phyloP scores from a whole-genome alignment of 2,329 filamentous ascomycete species.

The Cladosporium sphaerospermum region DNA sequence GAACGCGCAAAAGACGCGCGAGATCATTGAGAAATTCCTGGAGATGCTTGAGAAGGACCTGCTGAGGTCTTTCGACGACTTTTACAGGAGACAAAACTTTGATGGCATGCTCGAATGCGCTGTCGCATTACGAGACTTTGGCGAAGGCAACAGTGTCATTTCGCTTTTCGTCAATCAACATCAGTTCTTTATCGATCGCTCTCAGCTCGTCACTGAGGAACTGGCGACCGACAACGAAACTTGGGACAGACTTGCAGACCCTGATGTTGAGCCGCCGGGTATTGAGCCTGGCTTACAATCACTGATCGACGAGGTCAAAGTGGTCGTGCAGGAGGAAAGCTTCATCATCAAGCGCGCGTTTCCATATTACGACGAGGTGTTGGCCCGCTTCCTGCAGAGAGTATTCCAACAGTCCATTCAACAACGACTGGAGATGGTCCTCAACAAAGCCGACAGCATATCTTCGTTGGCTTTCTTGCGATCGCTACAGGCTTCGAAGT shows the following conservation, averaged over 20 bases:
- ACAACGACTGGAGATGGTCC: constrained; percentile 87
- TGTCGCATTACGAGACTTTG: constrained; percentile 90
- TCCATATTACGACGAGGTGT: constrained; percentile 89
- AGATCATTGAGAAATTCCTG: constrained; percentile 93
- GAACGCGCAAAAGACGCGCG: constrained; percentile 42
- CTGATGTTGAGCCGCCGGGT: constrained; percentile 82
- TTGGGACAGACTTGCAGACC: constrained; percentile 91
- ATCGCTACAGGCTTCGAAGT: constrained; percentile 82
- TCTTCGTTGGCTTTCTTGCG: constrained; percentile 89
- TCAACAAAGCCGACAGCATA: constrained; percentile 88
- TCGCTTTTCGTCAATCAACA: constrained; percentile 97
- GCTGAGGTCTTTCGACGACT: constrained; percentile 93
- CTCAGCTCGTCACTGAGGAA: constrained; percentile 84
- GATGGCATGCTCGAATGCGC: constrained; percentile 98
- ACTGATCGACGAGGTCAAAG: constrained; percentile 85
- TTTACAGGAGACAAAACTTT: constrained; percentile 90
- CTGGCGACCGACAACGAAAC: constrained; percentile 63
- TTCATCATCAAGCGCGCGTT: constrained; percentile 95
- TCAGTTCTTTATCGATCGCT: constrained; percentile 96
- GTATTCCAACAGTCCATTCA: constrained; percentile 98
- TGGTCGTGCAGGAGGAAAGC: constrained; percentile 95
- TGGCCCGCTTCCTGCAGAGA: constrained; percentile 87
- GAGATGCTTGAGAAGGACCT: constrained; percentile 94
- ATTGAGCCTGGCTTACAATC: constrained; percentile 90
- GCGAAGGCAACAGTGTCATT: constrained; percentile 89